Conservation (phyloP, 2,329 filamentous ascomycete genomes). For the Mycocentrospora acerina region DNA sequence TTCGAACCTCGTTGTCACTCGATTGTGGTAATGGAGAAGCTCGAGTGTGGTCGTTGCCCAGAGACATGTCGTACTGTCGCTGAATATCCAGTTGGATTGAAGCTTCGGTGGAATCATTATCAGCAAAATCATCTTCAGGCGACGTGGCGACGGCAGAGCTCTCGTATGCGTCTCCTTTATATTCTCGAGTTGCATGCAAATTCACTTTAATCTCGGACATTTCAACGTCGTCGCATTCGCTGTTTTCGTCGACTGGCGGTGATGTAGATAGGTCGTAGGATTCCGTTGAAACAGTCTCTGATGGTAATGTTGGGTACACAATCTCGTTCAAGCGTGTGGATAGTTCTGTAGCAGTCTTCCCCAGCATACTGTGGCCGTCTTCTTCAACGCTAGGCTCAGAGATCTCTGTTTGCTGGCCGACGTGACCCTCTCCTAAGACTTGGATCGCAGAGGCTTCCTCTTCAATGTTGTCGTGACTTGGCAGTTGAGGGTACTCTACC, state of each 20-base stretch:
- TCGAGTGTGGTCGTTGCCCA: neutral
- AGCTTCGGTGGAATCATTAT: slow-evolving; percentile 34
- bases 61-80: slow-evolving; percentile 14
- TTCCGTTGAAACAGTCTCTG: neutral
- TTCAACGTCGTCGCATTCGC: slow-evolving; percentile 5
- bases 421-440: neutral
- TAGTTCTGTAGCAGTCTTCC: slow-evolving; percentile 1
- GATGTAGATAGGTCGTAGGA: too few species aligned
- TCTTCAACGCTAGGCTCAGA: neutral
- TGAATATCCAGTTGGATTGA: slow-evolving; percentile 34
- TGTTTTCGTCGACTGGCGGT: slow-evolving; percentile 5
- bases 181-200: neutral
- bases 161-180: too few species aligned
- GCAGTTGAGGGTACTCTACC: slow-evolving; percentile 20
- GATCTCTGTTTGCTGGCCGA: neutral
- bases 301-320: slow-evolving; percentile 14
- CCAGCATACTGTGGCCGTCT: neutral
- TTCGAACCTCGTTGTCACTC: neutral
- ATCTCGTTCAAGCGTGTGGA: slow-evolving; percentile 1
- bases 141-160: neutral
- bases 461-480: slow-evolving; percentile 3
- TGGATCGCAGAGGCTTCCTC: neutral
- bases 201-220: slow-evolving; percentile 14
- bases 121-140: slow-evolving; percentile 4
- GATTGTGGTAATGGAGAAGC: neutral